A percentile compares a stretch with the other conserved stretches of the same genome.
Evolutionary conservation across 768 basidiomycete species (phyloP).

Genomic region (Podaxis sp.): DNA sequence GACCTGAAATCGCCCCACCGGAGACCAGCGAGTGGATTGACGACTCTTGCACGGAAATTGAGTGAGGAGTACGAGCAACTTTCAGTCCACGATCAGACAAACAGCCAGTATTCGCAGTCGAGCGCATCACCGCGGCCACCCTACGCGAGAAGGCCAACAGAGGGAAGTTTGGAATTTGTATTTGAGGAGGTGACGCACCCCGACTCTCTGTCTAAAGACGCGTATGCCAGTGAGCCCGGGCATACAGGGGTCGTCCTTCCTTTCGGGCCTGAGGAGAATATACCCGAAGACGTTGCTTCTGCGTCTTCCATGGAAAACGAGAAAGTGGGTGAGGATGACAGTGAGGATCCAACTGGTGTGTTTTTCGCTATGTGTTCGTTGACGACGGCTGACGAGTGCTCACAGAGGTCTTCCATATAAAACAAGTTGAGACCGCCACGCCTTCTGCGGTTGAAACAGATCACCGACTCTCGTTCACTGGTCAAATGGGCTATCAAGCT

Average conservation of each 20-base stretch:
- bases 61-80: slow-evolving; percentile 50
- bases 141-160: slow-evolving; percentile 26
- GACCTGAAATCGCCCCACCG: slow-evolving; percentile 31
- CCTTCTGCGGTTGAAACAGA: slow-evolving; percentile 43
- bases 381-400: not conserved
- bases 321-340: slow-evolving; percentile 32
- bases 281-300: slow-evolving; percentile 53
- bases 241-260: slow-evolving; percentile 36
- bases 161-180: slow-evolving; percentile 36
- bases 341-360: slow-evolving; percentile 45
- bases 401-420: slow-evolving; percentile 49
- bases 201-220: slow-evolving; percentile 22
- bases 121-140: slow-evolving; percentile 19
- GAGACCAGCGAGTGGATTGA: slow-evolving; percentile 46
- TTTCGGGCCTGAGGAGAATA: slow-evolving; percentile 19
- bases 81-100: slow-evolving; percentile 27
- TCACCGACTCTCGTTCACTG: slow-evolving; percentile 39
- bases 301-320: slow-evolving; percentile 39
- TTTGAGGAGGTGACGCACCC: slow-evolving; percentile 34
- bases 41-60: slow-evolving; percentile 50
- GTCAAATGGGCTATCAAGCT: slow-evolving; percentile 31
- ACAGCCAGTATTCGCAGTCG: slow-evolving; percentile 31
- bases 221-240: slow-evolving; percentile 29
- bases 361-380: not conserved
- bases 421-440: slow-evolving; percentile 50